Base-by-base conservation (phyloP, 2,329 filamentous ascomycete genomes). In the Thelonectria rubi region DNA sequence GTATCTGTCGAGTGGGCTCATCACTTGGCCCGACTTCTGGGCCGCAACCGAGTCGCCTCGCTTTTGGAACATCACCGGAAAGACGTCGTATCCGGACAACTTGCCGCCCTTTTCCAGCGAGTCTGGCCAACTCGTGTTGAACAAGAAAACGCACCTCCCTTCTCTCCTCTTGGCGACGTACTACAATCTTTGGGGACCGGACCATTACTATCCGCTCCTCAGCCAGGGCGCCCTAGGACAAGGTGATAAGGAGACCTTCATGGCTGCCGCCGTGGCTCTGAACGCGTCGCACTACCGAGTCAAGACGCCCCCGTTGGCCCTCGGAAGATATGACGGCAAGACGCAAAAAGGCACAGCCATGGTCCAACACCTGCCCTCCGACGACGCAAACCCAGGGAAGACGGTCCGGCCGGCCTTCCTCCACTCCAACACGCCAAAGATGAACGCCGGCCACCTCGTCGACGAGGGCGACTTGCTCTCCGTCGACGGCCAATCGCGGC, bases 11-110 rank as follows among this genome's bases (percentile, higher is more conserved):
- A 30, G 17, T 4, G 55, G 59, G 9, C 49, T 62, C 5, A 50
- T 62, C 24, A 58, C 49, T 12, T 62, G 59, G 59, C 59, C 59
- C 6, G 59, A 62, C 30, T 62, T 58, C 30, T 62, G 59, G 59
- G 37, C 14, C 3, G 49, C 59, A 5, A 62, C 59, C 2, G 59
- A 62, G 18, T 62, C 59, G 30, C 59, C 59, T 11, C 39, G 30
- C 15, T 62, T 62, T 46, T 62, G 59, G 59, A 15, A 58, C 14
- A 62, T 62, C n/a, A 48, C 59, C 20, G 59, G 59, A 1, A 14
- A 50, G 6, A 40, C 59, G 2, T 34, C 21, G 7, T 62, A 54
- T 18, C 59, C 59, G 30, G 37, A 54, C 3, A 37, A 62, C 24
- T 17, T 62, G 37, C 49, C 59, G n/a, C 47, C 59, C 1, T 30